phyloP scores from a whole-genome alignment of 305 asterid species.

The Solanum hybrid region DNA sequence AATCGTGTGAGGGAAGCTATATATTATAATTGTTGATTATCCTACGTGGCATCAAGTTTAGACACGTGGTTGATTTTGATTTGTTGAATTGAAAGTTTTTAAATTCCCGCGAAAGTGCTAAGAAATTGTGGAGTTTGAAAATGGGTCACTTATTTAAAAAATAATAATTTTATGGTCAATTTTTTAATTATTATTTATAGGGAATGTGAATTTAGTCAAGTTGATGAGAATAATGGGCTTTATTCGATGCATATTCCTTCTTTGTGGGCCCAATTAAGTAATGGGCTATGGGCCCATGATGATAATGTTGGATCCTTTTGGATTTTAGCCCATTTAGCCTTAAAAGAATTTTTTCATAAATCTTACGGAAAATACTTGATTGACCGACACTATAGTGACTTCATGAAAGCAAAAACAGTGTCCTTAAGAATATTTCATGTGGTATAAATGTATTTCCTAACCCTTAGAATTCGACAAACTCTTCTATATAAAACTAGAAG shows the following conservation, averaged over 20 bases:
- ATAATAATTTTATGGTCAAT: background rate
- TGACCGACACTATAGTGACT: too few species aligned
- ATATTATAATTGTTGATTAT: background rate
- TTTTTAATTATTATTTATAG: background rate
- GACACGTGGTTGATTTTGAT: background rate
- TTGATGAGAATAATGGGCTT: background rate
- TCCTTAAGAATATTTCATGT: background rate
- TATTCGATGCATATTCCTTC: background rate
- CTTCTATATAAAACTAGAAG: background rate
- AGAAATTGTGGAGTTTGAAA: background rate
- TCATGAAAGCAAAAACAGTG: background rate
- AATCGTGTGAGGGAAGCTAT: slow-evolving; percentile 21
- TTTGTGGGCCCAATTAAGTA: background rate
- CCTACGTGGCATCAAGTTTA: background rate
- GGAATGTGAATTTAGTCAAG: background rate
- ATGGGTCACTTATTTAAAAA: background rate
- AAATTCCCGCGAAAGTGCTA: background rate
- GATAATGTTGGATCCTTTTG: background rate
- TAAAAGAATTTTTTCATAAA: background rate
- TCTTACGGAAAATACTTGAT: background rate
- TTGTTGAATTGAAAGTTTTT: background rate
- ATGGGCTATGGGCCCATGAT: background rate
- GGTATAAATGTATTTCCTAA: too few species aligned
- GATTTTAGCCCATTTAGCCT: background rate
- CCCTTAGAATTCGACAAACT: too few species aligned